Base-by-base conservation (phyloP, 2,329 filamentous ascomycete genomes). In the Apiospora saccharicola region DNA sequence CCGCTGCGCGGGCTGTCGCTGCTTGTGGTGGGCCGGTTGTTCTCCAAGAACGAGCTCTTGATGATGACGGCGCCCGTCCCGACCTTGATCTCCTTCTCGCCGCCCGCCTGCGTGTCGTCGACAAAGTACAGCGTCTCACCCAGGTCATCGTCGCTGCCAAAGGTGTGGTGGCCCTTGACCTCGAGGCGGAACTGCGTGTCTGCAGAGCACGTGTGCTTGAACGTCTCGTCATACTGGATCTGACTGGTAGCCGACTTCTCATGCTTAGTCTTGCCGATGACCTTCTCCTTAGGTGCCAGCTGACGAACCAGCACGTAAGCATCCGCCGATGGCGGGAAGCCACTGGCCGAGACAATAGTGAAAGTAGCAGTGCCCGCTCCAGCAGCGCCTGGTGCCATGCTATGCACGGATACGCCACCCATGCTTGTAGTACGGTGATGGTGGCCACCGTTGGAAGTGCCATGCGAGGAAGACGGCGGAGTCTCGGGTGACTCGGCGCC, bases 41-140 rank as follows among this genome's bases (percentile, higher is more conserved):
- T 75, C 71, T 90, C 91, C 0, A 86, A 83, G 78, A 97, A 98
- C 71, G 86, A 90, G 80, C 92, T 96, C 84, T 91, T 92, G 67
- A 98, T 81, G 0, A 90, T 86, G 0, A 98, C 92, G 1, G 84
- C 88, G 34, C 94, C 95, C 47, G 85, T 86, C 16, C 96, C 96
- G 37, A 95, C 91, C 46, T 85, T 88, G 70, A 99, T 83, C 53
- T 90, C 86, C 85, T 96, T 96, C 76, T 96, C 92, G 44, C 87
- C 85, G 14, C 89, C 90, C 0, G 86, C 85, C 2, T 90, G 89
- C 1, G 87, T 89, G 80, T 99, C 96, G 75, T 96, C 94, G n/a
- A 99, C 90, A 80, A 97, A 95, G 84, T 98, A 97, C n/a, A 93
- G 81, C 6, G 90, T 90, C 79, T 98, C 95, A 70, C 96, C 96